Evolutionary conservation across 2,329 filamentous ascomycete species (phyloP).

Genomic region (Rhinocladiella mackenziei): DNA sequence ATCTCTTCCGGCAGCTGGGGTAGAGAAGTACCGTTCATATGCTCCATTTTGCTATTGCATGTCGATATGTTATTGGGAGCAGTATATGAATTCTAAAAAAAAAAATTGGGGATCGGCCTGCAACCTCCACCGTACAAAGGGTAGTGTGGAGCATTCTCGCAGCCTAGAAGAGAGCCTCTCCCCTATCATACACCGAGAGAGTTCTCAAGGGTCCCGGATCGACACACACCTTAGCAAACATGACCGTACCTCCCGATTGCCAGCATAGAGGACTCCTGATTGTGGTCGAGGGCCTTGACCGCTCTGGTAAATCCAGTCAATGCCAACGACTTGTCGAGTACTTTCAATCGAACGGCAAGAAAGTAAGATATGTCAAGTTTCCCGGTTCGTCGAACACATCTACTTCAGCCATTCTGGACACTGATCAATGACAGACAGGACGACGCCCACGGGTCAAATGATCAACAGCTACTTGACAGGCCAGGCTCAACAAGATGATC

Average conservation of each 20-base stretch:
- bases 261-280: constrained; percentile 61
- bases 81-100: no score
- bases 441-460: constrained; percentile 79
- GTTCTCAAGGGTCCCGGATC: no score
- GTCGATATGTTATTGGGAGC: no score
- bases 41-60: constrained; percentile 21
- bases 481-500: constrained; percentile 71
- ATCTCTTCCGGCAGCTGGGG: constrained; percentile 33
- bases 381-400: constrained; percentile 50
- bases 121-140: no score
- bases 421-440: constrained; percentile 59
- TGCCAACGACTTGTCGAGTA: constrained; percentile 62
- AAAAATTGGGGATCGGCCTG: no score
- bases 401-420: background rate
- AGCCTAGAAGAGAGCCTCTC: no score
- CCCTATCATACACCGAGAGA: no score
- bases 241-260: no score
- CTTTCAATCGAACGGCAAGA: constrained; percentile 49
- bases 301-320: constrained; percentile 90
- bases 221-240: no score
- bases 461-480: constrained; percentile 79
- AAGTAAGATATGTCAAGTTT: constrained; percentile 60
- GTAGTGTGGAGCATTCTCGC: no score
- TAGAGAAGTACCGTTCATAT: constrained; percentile 3
- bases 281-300: constrained; percentile 82